Evolutionary conservation across 345 rosid genomes (phyloP).

Genomic region (Crucihimalaya himalaica): DNA sequence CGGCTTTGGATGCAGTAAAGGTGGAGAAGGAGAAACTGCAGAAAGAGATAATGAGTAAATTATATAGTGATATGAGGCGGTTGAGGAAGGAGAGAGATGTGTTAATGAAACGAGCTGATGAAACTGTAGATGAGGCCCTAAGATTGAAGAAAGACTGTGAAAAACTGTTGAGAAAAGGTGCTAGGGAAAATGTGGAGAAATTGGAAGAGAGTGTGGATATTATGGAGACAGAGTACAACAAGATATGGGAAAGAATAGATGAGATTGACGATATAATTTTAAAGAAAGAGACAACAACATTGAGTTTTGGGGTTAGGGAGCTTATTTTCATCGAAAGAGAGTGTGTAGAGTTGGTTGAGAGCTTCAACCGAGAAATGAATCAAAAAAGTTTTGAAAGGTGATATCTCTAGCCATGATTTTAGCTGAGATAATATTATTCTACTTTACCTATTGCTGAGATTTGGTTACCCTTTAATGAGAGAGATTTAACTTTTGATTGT

Average conservation of each 20-base stretch:
- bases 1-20: conserved; percentile 58
- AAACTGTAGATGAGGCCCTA: conserved; percentile 49
- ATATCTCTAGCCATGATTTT: conserved; percentile 26
- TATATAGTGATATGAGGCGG: conserved; percentile 50
- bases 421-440: conserved; percentile 12
- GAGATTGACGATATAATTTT: conserved; percentile 60
- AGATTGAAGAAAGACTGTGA: conserved; percentile 50
- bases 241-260: conserved; percentile 67
- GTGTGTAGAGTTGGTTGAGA: conserved; percentile 70
- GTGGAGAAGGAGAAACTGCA: conserved; percentile 61
- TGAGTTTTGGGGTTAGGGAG: conserved; percentile 82
- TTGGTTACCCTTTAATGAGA: conserved; percentile 9
- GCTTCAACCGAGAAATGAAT: conserved; percentile 53
- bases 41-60: conserved; percentile 59
- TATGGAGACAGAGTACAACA: conserved; percentile 63
- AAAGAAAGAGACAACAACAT: conserved; percentile 59
- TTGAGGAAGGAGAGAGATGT: conserved; percentile 55
- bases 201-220: conserved; percentile 50
- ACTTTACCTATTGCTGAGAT: conserved; percentile 15
- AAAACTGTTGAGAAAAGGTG: conserved; percentile 33
- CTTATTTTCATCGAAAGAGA: conserved; percentile 80
- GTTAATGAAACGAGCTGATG: conserved; percentile 53
- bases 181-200: conserved; percentile 39
- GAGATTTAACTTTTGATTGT: background rate
- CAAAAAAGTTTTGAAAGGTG: conserved; percentile 54